Percentiles rank a stretch among this genome's conserved stretches.
These are phyloP conservation scores for Cupressus sempervirens DNA, from an alignment of 75 land plant species.

Conservation along the genomic window DNA sequence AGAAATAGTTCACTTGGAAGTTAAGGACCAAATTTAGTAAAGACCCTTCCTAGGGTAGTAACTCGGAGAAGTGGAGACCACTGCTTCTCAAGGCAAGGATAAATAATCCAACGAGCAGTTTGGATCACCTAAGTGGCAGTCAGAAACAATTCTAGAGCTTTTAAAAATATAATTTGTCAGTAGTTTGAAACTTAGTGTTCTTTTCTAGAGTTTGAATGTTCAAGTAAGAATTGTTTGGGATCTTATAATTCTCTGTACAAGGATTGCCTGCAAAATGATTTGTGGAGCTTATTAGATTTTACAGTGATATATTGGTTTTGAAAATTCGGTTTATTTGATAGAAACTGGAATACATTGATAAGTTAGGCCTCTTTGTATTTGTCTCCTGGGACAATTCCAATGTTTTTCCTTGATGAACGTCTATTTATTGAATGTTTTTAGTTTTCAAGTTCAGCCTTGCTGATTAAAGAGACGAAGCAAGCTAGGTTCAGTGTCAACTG, in stretches of 20 bases:
- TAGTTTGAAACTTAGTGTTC: background rate
- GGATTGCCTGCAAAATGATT: background rate
- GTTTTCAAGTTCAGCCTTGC: background rate
- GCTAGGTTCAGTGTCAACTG: constrained; percentile 5
- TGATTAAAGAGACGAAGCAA: background rate
- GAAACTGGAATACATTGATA: background rate
- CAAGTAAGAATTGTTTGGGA: background rate
- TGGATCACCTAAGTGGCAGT: too few species aligned
- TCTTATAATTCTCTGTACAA: background rate
- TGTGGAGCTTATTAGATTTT: background rate
- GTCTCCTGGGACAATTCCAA: background rate
- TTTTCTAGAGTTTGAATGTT: background rate
- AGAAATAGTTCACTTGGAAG: background rate
- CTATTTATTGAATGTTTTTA: background rate
- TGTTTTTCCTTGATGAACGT: background rate
- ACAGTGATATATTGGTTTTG: background rate
- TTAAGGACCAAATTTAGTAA: background rate
- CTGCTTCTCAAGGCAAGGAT: too few species aligned
- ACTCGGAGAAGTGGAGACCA: too few species aligned
- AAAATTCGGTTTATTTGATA: background rate
- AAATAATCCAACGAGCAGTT: too few species aligned
- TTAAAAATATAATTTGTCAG: background rate
- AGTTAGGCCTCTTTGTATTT: background rate
- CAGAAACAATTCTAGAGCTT: too few species aligned
- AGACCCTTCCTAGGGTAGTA: too few species aligned